Percentiles rank a stretch among this genome's conserved stretches.
phyloP scores from a whole-genome alignment of 805 yeast genomes.

The Starmerella geochares region DNA sequence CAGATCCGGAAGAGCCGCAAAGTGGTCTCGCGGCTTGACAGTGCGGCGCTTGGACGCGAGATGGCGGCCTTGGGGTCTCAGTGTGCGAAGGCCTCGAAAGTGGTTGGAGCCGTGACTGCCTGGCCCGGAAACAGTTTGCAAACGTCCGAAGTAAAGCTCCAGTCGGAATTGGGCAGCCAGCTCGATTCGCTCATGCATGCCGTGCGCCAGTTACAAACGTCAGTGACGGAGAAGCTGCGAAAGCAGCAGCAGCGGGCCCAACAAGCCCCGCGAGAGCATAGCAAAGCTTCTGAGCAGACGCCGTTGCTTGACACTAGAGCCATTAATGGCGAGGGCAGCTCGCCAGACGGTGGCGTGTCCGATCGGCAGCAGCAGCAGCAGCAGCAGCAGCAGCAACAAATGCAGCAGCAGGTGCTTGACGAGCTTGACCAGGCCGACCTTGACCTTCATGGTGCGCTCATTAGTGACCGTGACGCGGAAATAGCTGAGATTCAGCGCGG shows the following conservation, averaged over 20 bases:
- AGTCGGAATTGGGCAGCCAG: constrained; percentile 11
- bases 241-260: constrained; percentile 2
- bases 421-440: constrained; percentile 29
- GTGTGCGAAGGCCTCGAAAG: constrained; percentile 10
- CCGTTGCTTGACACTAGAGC: background rate
- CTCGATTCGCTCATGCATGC: constrained; percentile 15
- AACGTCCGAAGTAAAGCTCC: constrained; percentile 8
- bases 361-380: too few species aligned
- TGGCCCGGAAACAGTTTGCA: constrained; percentile 12
- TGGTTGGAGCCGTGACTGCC: constrained; percentile 3
- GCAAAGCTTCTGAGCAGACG: background rate
- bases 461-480: constrained; percentile 65
- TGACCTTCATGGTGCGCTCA: constrained; percentile 30
- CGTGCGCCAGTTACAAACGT: constrained; percentile 13
- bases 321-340: background rate
- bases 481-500: constrained; percentile 65
- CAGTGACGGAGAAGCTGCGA: constrained; percentile 12
- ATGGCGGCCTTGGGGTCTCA: constrained; percentile 16
- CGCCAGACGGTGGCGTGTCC: background rate
- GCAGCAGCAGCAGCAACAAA: constrained; percentile 16
- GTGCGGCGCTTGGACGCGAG: constrained; percentile 11
- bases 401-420: constrained; percentile 34
- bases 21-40: constrained; percentile 9
- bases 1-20: constrained; percentile 17
- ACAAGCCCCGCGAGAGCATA: background rate